Evolutionary conservation across 2,329 filamentous ascomycete species (phyloP).

Genomic region (Colletotrichum graminicola): DNA sequence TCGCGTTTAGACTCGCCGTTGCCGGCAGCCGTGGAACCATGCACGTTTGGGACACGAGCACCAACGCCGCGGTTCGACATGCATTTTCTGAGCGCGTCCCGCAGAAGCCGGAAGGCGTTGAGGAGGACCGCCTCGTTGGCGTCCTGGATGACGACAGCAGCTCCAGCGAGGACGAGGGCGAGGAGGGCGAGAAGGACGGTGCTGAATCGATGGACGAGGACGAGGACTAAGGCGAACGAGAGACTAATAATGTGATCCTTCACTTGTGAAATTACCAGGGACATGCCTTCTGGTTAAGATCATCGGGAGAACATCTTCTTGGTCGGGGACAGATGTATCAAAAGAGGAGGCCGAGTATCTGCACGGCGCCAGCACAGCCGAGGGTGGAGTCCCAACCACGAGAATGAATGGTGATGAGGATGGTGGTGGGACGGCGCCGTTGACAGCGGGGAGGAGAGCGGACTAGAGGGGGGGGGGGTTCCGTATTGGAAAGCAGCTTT

Average conservation of each 20-base stretch:
- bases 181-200: conserved; percentile 56
- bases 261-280: not conserved
- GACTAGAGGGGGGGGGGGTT: not conserved
- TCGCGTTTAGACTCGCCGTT: conserved; percentile 91
- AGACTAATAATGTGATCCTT: not conserved
- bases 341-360: conserved; percentile 15
- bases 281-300: conserved; percentile 2
- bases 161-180: conserved; percentile 72
- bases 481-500: conserved; percentile 23
- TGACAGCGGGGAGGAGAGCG: not conserved
- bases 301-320: conserved; percentile 6
- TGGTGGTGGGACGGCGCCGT: conserved; percentile 7
- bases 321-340: conserved; percentile 19
- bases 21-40: conserved; percentile 94
- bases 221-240: conserved; percentile 46
- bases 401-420: conserved; percentile 9
- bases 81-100: conserved; percentile 80
- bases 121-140: conserved; percentile 82
- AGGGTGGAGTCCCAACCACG: conserved; percentile 5
- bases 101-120: conserved; percentile 66
- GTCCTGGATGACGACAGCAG: conserved; percentile 77
- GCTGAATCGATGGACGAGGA: conserved; percentile 71
- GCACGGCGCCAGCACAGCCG: conserved; percentile 4
- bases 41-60: conserved; percentile 96
- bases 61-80: conserved; percentile 86